Base-by-base conservation (phyloP, 148 eudicot species). In the Oxyria digyna region DNA sequence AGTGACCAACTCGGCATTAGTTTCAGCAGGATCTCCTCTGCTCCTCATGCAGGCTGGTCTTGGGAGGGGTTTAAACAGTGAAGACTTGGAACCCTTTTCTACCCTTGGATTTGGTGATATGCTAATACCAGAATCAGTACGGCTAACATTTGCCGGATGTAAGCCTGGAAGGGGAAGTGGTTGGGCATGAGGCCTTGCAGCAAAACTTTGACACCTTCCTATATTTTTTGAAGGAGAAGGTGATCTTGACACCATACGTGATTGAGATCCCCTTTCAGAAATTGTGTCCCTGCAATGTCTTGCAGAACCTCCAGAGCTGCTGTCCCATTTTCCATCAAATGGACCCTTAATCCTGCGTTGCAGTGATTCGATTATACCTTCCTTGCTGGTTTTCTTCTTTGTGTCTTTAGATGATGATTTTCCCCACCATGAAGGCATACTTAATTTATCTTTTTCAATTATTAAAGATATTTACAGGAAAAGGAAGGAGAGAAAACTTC, bases 351-450 rank as follows among this genome's bases (percentile, higher is more conserved):
- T 78, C 71, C 80, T 93, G 42, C 91, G 77, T 8, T 90, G 85
- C 27, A 93, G 50, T 49, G 86, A 42, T 38, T 85, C 90, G 55
- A 93, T 71, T 54, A 93, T 70, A 63, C 95, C 81, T 73, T 88
- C 96, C 71, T 86, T 87, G 70, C 81, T 79, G 62, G 80, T 29
- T 76, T 86, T 90, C 86, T 86, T 86, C 83, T 84, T 93, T 33
- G 90, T 77, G 55, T 87, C 91, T 77, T 89, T 93, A 40, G 98
- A 84, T 67, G 96, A 85, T 72, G 89, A 81, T 79, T 83, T 92
- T 31, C 88, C 77, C 91, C 91, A 90, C 98, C 98, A 93, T 72
- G 86, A 72, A 74, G 82, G 91, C 98, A 93, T 93, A 77, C 77
- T 82, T 80, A 31, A 74, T 65, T 33, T 1, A 4, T 38, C 57